Evolutionary conservation across 345 rosid species (phyloP).

Genomic region (Eucalyptus sp.): DNA sequence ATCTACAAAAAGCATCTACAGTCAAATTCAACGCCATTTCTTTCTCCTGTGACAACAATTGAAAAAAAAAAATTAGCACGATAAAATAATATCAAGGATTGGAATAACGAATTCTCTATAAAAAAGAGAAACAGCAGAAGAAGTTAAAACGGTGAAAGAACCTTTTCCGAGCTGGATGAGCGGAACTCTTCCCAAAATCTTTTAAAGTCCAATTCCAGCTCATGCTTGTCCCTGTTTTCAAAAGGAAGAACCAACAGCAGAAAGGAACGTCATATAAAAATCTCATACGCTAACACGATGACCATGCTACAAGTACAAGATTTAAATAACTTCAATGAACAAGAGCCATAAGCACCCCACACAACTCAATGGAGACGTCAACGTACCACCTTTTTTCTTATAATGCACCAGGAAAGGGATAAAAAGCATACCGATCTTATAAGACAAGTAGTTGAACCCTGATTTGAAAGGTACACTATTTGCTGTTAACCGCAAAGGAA

Average conservation of each 20-base stretch:
- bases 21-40: slow-evolving; percentile 91
- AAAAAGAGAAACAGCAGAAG: background rate
- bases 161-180: slow-evolving; percentile 96
- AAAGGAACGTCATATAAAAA: background rate
- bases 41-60: slow-evolving; percentile 75
- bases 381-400: background rate
- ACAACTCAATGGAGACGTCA: background rate
- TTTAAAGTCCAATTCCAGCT: slow-evolving; percentile 95
- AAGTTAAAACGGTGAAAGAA: slow-evolving; percentile 2
- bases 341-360: background rate
- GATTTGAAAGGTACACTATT: background rate
- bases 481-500: background rate
- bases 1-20: slow-evolving; percentile 93
- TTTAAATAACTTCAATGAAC: background rate
- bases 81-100: background rate
- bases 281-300: background rate
- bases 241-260: background rate
- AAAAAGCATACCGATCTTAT: background rate
- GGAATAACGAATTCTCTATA: background rate
- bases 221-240: slow-evolving; percentile 63
- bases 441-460: background rate
- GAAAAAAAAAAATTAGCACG: background rate
- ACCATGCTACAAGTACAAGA: background rate
- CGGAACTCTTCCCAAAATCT: slow-evolving; percentile 99
- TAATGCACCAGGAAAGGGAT: background rate